Percentiles rank a stretch among this genome's conserved stretches.
These are phyloP conservation scores for Danielozyma ontarioensis DNA, from an alignment of 805 yeast species.

Conservation along the genomic window DNA sequence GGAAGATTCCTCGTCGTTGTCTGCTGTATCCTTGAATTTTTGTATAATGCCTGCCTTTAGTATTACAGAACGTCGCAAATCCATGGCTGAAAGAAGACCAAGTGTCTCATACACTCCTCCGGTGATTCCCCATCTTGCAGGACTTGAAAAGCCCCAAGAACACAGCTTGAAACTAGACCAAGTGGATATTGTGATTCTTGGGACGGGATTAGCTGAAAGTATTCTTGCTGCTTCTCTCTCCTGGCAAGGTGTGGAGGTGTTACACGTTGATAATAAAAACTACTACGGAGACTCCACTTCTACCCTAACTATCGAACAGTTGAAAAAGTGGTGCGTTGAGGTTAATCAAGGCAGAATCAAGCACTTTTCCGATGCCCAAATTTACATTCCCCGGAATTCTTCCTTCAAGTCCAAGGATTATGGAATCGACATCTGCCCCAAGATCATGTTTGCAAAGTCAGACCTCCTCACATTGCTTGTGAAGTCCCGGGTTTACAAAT, in stretches of 20 bases:
- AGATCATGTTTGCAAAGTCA: slow-evolving; percentile 83
- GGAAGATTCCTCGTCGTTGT: no score
- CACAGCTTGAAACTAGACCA: slow-evolving; percentile 58
- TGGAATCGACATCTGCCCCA: slow-evolving; percentile 85
- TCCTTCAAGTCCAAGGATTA: slow-evolving; percentile 66
- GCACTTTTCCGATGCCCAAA: slow-evolving; percentile 63
- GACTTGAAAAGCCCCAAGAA: slow-evolving; percentile 66
- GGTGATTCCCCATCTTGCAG: slow-evolving; percentile 68
- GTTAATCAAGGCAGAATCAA: slow-evolving; percentile 48
- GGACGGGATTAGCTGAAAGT: slow-evolving; percentile 88
- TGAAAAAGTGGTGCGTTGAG: slow-evolving; percentile 73
- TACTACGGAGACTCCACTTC: slow-evolving; percentile 89
- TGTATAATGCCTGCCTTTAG: slow-evolving; percentile 18
- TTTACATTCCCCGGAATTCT: slow-evolving; percentile 64
- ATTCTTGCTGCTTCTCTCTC: slow-evolving; percentile 90
- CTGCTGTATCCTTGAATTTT: no score
- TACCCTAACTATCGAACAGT: slow-evolving; percentile 80
- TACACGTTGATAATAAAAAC: slow-evolving; percentile 80
- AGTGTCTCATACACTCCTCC: slow-evolving; percentile 40
- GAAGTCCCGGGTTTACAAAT: slow-evolving; percentile 82
- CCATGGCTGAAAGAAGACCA: slow-evolving; percentile 66
- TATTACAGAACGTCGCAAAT: slow-evolving; percentile 46
- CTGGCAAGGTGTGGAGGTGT: slow-evolving; percentile 96
- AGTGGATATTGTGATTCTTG: slow-evolving; percentile 85
- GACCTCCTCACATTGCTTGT: slow-evolving; percentile 75